Evolutionary conservation across 2,329 filamentous ascomycete genomes (phyloP), one percentile per base, ranked within the genome.

Genomic region (Fusarium tjaetaba): DNA sequence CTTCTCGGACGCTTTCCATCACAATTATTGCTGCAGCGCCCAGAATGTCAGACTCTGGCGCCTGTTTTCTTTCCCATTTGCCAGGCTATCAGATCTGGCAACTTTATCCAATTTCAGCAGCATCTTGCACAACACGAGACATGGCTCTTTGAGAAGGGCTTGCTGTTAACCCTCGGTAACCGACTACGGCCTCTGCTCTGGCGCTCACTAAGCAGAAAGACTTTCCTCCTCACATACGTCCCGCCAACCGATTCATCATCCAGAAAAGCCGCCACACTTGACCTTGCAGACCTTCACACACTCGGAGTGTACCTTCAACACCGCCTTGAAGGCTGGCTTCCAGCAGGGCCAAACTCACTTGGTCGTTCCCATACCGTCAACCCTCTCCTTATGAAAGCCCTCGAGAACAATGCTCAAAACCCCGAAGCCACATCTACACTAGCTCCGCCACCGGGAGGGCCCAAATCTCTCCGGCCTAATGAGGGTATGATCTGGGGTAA

Each of bases 1-100:
- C 90, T 97, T 42, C 87, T 97, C 52, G 96, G 95, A 28, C 91
- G 94, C 36, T 94, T 98, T 74, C 95, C 96, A 3, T 92, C 92
- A 2, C 79, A 84, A 14, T 68, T 81, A 5, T 87, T 97, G 2
- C 88, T 97, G 49, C 84, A 88, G 43, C 89, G 92, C 2, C 92
- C 93, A 7, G 91, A 94, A 18, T 80, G 80, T n/a, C 79, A 85
- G 62, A 88, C 87, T 2, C 85, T 97, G 28, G 86, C 85, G 0
- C 85, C 90, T 28, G 87, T 91, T 55, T 98, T 97, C 80, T 77
- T 88, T 4, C 94, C 94, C 0, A 84, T 98, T n/a, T 92, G 91
- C 75, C 84, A 85, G 53, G 90, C 94, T 32, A 90, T 98, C 68
- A 87, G 89, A 13, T 88, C 86, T 43, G 96, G 96, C 36, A 89